A percentile compares a stretch with the other conserved stretches of the same genome.
phyloP scores from a whole-genome alignment of 1,284 basidiomycete species.

The Schizophyllum amplum region DNA sequence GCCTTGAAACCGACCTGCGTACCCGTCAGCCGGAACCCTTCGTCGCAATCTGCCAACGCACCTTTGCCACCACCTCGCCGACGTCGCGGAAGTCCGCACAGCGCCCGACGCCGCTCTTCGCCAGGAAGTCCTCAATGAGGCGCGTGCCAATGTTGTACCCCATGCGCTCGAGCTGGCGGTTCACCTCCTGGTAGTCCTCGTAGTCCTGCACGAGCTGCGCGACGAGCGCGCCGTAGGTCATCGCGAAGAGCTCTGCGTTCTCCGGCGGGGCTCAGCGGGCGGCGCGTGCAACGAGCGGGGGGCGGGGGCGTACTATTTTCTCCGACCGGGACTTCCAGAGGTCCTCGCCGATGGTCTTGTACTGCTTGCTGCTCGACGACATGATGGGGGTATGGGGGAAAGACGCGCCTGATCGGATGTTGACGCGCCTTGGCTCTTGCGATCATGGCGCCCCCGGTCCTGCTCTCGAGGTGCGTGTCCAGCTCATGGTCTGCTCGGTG shows the following conservation, averaged over 20 bases:
- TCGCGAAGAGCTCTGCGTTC: slow-evolving; percentile 96
- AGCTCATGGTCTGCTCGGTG: neutral
- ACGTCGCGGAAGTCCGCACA: slow-evolving; percentile 92
- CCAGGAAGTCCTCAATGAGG: slow-evolving; percentile 96
- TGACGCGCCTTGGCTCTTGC: neutral
- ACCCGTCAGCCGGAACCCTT: neutral
- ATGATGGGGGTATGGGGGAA: slow-evolving; percentile 21
- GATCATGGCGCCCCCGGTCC: neutral
- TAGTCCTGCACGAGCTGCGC: slow-evolving; percentile 99
- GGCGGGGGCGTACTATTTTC: slow-evolving; percentile 67
- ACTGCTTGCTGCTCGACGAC: slow-evolving; percentile 71
- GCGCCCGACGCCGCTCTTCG: slow-evolving; percentile 76
- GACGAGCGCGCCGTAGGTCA: slow-evolving; percentile 96
- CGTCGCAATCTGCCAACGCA: slow-evolving; percentile 20
- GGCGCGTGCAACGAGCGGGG: neutral
- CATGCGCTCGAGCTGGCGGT: slow-evolving; percentile 85
- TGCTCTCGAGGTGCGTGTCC: neutral
- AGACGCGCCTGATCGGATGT: neutral
- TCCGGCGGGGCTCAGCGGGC: slow-evolving; percentile 26
- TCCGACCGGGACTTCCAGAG: slow-evolving; percentile 87
- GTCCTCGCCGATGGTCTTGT: slow-evolving; percentile 81
- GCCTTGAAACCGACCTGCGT: slow-evolving; percentile 95
- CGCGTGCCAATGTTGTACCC: slow-evolving; percentile 98
- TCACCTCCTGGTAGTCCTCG: slow-evolving; percentile 91
- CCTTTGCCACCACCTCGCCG: slow-evolving; percentile 90